Evolutionary conservation across 805 yeast genomes (phyloP).

Genomic region (Candida arabinofermentans): DNA sequence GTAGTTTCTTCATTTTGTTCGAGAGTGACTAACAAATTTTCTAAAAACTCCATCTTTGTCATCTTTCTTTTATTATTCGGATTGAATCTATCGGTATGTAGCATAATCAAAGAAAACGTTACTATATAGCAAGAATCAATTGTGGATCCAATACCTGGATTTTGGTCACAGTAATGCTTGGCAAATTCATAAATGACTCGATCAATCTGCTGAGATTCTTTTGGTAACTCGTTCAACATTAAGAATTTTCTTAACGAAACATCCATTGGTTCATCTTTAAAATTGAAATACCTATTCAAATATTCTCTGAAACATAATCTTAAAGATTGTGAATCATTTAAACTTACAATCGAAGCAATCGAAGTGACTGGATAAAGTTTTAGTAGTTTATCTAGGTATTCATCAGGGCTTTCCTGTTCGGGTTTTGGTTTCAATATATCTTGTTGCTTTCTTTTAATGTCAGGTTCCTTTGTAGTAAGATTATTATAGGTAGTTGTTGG

Average conservation of each 20-base stretch:
- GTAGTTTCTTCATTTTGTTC: slow-evolving; percentile 14
- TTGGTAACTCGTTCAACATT: slow-evolving; percentile 56
- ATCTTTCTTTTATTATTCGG: slow-evolving; percentile 63
- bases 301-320: slow-evolving; percentile 20
- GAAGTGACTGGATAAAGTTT: slow-evolving; percentile 22
- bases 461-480: too few species aligned
- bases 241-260: slow-evolving; percentile 59
- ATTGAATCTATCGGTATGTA: slow-evolving; percentile 74
- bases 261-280: slow-evolving; percentile 56
- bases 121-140: slow-evolving; percentile 58
- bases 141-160: slow-evolving; percentile 34
- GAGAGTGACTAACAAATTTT: slow-evolving; percentile 29
- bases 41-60: slow-evolving; percentile 58
- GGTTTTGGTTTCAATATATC: slow-evolving; percentile 3
- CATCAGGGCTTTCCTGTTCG: slow-evolving; percentile 28
- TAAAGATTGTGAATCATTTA: slow-evolving; percentile 28
- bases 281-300: slow-evolving; percentile 40
- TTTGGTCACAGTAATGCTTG: slow-evolving; percentile 42
- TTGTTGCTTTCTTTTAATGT: too few species aligned
- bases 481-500: too few species aligned
- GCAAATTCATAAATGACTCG: slow-evolving; percentile 59
- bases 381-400: slow-evolving; percentile 31
- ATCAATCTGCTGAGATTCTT: slow-evolving; percentile 75
- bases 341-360: slow-evolving; percentile 28
- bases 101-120: slow-evolving; percentile 60